These are phyloP conservation scores for Carex sylvatica DNA, from an alignment of 202 grass and related monocot genomes.

Conservation along the genomic window DNA sequence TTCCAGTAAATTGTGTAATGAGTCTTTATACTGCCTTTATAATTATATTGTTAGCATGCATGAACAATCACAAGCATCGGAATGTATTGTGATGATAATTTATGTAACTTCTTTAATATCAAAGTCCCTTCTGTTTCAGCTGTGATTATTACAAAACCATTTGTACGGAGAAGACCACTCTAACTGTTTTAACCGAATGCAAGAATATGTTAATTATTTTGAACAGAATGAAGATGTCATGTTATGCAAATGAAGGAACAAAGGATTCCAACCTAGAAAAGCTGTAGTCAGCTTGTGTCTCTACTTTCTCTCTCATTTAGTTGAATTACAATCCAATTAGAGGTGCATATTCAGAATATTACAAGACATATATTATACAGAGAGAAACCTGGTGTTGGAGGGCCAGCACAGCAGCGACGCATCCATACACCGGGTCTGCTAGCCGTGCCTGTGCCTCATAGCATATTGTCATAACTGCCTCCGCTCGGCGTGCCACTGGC, in stretches of 20 bases:
- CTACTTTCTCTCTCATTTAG: neutral
- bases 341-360: neutral
- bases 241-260: neutral
- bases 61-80: neutral
- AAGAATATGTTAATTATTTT: neutral
- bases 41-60: neutral
- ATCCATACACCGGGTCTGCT: slow-evolving; percentile 85
- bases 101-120: neutral
- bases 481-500: slow-evolving; percentile 43
- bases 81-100: neutral
- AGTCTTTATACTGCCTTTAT: neutral
- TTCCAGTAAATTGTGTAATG: neutral
- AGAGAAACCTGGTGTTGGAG: slow-evolving; percentile 71
- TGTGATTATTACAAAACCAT: neutral
- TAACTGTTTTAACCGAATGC: neutral
- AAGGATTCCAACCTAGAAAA: neutral
- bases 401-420: slow-evolving; percentile 73
- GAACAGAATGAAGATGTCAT: neutral
- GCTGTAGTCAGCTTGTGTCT: neutral
- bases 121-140: neutral
- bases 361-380: neutral
- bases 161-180: neutral
- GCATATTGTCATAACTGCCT: slow-evolving; percentile 67
- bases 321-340: neutral
- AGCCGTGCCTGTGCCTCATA: slow-evolving; percentile 85